These are phyloP conservation scores for Paecilomyces variotii DNA, from an alignment of 2,329 filamentous ascomycete species.

Conservation along the genomic window DNA sequence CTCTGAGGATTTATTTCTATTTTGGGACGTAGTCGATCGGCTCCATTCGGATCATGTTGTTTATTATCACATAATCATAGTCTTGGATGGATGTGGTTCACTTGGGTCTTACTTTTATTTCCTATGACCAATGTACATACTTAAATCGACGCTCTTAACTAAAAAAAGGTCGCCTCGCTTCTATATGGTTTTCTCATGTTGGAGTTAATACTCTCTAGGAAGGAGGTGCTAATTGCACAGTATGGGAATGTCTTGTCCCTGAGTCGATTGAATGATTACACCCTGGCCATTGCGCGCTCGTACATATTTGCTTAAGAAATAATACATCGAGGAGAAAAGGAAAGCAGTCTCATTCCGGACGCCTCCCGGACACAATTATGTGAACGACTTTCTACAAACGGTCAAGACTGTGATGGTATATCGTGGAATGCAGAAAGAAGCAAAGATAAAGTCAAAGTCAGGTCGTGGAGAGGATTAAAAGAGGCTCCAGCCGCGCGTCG, in stretches of 20 bases:
- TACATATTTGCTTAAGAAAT: neutral
- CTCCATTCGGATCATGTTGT: too few species aligned
- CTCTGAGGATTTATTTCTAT: too few species aligned
- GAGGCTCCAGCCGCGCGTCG: conserved; percentile 35
- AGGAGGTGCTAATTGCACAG: too few species aligned
- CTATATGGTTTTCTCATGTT: too few species aligned
- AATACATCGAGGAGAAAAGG: neutral
- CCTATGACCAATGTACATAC: too few species aligned
- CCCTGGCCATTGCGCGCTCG: neutral
- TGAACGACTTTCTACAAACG: neutral
- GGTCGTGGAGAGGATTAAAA: conserved; percentile 23
- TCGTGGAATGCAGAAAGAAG: neutral
- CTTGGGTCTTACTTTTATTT: too few species aligned
- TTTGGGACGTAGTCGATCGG: too few species aligned
- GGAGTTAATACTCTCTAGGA: too few species aligned
- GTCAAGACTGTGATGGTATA: neutral
- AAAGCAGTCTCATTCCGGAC: neutral
- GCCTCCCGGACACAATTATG: neutral
- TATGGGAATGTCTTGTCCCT: neutral
- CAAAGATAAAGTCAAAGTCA: neutral
- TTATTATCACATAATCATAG: too few species aligned
- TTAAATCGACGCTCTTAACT: too few species aligned
- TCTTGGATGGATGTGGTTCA: too few species aligned
- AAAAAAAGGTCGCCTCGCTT: too few species aligned
- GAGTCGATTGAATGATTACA: neutral